These are phyloP conservation scores for Yarrowia yakushimensis DNA, from an alignment of 805 yeast genomes.

Conservation along the genomic window DNA sequence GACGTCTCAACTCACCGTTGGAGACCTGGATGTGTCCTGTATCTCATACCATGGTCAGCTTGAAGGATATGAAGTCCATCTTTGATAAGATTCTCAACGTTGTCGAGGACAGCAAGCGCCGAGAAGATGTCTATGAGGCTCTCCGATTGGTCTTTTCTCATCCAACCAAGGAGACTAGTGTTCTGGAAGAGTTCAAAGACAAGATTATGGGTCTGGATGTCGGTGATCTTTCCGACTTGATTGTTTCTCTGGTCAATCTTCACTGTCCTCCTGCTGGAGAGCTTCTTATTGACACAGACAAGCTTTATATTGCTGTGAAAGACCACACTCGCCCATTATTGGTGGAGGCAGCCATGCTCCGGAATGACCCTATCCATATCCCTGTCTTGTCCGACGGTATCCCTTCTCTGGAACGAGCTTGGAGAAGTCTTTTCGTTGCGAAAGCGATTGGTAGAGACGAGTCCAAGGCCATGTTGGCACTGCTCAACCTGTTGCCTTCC, in stretches of 20 bases:
- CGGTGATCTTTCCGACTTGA: slow-evolving; percentile 1
- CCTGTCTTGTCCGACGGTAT: neutral
- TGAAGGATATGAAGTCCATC: neutral
- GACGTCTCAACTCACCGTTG: neutral
- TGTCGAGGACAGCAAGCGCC: neutral
- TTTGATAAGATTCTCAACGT: neutral
- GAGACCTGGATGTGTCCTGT: slow-evolving; percentile 17
- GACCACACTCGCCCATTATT: neutral
- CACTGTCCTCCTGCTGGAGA: slow-evolving; percentile 4
- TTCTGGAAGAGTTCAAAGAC: neutral
- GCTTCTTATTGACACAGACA: neutral
- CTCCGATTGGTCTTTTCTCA: neutral
- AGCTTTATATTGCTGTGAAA: slow-evolving; percentile 2
- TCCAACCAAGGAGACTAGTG: neutral
- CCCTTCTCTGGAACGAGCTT: neutral
- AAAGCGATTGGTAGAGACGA: slow-evolving; percentile 8
- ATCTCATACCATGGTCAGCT: neutral
- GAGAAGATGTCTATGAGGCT: slow-evolving; percentile 1
- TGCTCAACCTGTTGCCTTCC: neutral
- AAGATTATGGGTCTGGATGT: neutral
- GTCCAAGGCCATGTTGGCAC: neutral
- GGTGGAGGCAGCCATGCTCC: slow-evolving; percentile 9
- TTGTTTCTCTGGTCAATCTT: neutral
- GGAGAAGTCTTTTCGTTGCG: slow-evolving; percentile 18
- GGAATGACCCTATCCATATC: neutral